Evolutionary conservation across 495 filamentous ascomycete genomes (phyloP).

Genomic region (Parmelia sp.): DNA sequence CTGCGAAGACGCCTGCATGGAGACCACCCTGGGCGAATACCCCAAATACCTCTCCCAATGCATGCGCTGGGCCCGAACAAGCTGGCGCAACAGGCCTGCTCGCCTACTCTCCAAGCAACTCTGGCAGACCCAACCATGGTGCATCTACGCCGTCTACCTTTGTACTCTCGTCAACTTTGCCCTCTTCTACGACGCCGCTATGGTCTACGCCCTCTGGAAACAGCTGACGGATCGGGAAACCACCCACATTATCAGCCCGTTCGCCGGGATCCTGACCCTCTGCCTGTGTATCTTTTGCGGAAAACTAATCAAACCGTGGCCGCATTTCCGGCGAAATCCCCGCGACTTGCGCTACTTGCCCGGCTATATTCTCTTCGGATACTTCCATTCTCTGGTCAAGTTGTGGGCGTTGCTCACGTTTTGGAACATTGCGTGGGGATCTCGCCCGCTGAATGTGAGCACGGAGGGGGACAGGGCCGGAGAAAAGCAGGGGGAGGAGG

Average conservation of each 20-base stretch:
- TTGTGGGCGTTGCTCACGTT: slow-evolving; percentile 52
- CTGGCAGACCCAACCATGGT: slow-evolving; percentile 48
- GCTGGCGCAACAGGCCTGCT: slow-evolving; percentile 57
- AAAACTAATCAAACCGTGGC: slow-evolving; percentile 55
- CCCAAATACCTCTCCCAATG: slow-evolving; percentile 55
- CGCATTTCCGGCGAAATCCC: slow-evolving; percentile 52
- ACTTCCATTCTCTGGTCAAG: slow-evolving; percentile 58
- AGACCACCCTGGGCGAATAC: slow-evolving; percentile 52
- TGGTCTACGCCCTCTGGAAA: slow-evolving; percentile 28
- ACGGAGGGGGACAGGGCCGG: not conserved
- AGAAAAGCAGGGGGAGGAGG: too few species aligned
- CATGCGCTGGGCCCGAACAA: slow-evolving; percentile 56
- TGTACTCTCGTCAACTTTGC: slow-evolving; percentile 55
- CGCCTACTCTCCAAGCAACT: slow-evolving; percentile 48
- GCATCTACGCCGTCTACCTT: slow-evolving; percentile 55
- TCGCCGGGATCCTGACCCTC: not conserved
- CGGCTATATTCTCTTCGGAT: slow-evolving; percentile 51
- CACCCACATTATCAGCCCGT: not conserved
- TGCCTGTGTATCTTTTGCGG: slow-evolving; percentile 40
- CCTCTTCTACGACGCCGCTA: slow-evolving; percentile 46
- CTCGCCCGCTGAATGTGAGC: not conserved
- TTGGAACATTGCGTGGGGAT: slow-evolving; percentile 1
- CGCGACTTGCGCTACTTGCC: slow-evolving; percentile 50
- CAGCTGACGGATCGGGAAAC: not conserved
- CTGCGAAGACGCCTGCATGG: slow-evolving; percentile 48